These are phyloP conservation scores for Epichloe bromicola DNA, from an alignment of 2,329 filamentous ascomycete genomes.

Conservation along the genomic window DNA sequence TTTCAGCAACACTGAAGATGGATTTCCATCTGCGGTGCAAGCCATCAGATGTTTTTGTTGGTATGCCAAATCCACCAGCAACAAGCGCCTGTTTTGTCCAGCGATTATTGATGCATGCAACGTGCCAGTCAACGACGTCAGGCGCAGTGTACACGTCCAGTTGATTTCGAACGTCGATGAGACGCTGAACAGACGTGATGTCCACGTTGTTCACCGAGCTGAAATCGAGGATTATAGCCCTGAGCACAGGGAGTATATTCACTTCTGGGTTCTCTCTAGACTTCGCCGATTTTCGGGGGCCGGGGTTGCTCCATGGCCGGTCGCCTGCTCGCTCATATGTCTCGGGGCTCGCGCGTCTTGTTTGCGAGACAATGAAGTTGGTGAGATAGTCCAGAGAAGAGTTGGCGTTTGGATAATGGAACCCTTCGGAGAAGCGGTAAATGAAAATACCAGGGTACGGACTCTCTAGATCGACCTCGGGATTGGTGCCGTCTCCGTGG, in stretches of 20 bases:
- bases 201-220: slow-evolving; percentile 90
- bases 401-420: slow-evolving; percentile 91
- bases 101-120: slow-evolving; percentile 76
- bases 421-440: slow-evolving; percentile 86
- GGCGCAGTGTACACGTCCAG: slow-evolving; percentile 75
- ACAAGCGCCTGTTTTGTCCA: slow-evolving; percentile 90
- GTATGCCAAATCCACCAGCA: slow-evolving; percentile 79
- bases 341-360: slow-evolving; percentile 61
- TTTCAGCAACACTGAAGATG: slow-evolving; percentile 88
- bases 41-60: slow-evolving; percentile 35
- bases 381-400: slow-evolving; percentile 74
- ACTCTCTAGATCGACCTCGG: slow-evolving; percentile 60
- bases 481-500: slow-evolving; percentile 84
- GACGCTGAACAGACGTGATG: slow-evolving; percentile 78
- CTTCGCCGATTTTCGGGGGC: slow-evolving; percentile 41
- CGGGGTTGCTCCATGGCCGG: slow-evolving; percentile 90
- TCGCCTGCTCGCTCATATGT: slow-evolving; percentile 56
- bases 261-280: slow-evolving; percentile 14
- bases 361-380: slow-evolving; percentile 53
- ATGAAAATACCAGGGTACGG: slow-evolving; percentile 92
- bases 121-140: slow-evolving; percentile 83
- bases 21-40: slow-evolving; percentile 68
- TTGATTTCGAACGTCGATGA: slow-evolving; percentile 92
- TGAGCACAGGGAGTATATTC: slow-evolving; percentile 52
- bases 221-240: slow-evolving; percentile 89